Base-by-base conservation (phyloP, 2,329 filamentous ascomycete species). In the Sphaerostilbella broomeana region DNA sequence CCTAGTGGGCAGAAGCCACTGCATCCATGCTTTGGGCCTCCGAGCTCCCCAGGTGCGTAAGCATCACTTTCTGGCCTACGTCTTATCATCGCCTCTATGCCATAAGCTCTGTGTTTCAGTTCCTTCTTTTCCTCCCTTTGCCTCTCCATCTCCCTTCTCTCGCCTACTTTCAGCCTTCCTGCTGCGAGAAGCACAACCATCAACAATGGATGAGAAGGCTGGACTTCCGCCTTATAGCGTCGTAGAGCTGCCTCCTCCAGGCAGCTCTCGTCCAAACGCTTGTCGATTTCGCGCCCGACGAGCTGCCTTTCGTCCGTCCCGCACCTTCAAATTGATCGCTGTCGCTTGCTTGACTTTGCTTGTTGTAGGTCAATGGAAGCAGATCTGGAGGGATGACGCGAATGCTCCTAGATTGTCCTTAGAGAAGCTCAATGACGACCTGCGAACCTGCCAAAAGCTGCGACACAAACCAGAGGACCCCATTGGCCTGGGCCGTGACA, bases 381-480 rank as follows among this genome's bases (percentile, higher is more conserved):
- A 71, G 45, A 47, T 70, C 4, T 53, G 50, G 53, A 36, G 42
- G 20, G 36, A 49, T 12, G 44, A 61, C 29, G 33, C 48, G 25
- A 51, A 50, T 1, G 44, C 47, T 13, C 53, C 61, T 13, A 55
- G 55, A 13, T 59, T 82, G 4, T 81, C 77, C 2, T 45, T 67
- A 16, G 59, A 70, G 31, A 71, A 68, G 49, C 63, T 84, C 16
- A 60, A 68, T 24, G 61, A 67, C 10, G 71, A 83, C 48, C 59
- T 80, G 16, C 64, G 62, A 12, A 70, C 68, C 2, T 84, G 80
- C 58, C 61, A 68, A 21, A 69, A 67, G 53, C 65, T 84, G 30
- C 71, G 65, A 24, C 59, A 61, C 31, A 73, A 69, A 49, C 77
- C 78, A 0, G 52, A 65, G 34, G 75, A 80, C 45, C 75, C 76